These are phyloP conservation scores for Xylaria telfairii DNA, from an alignment of 495 filamentous ascomycete genomes.

Conservation along the genomic window DNA sequence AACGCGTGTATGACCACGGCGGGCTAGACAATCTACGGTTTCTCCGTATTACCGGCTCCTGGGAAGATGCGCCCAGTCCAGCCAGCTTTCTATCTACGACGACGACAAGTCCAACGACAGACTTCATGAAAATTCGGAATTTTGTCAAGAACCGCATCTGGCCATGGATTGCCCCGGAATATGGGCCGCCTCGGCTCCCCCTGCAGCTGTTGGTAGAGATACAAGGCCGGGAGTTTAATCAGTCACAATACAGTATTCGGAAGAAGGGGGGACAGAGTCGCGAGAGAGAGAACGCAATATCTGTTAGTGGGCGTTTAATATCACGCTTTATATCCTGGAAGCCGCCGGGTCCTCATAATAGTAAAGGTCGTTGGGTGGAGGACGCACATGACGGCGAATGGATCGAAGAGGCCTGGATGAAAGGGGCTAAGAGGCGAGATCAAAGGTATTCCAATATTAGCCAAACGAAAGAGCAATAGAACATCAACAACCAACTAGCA, in stretches of 20 bases:
- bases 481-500: not conserved
- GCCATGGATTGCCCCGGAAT: not conserved
- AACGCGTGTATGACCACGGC: not conserved
- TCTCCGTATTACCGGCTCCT: not conserved
- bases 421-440: not conserved
- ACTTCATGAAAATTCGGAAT: not conserved
- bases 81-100: not conserved
- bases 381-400: constrained; percentile 2
- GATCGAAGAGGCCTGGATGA: not conserved
- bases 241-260: not conserved
- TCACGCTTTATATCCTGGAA: not conserved
- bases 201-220: not conserved
- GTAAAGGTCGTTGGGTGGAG: not conserved
- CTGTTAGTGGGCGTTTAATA: not conserved
- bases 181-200: not conserved
- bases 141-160: not conserved
- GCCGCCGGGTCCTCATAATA: not conserved
- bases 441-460: not conserved
- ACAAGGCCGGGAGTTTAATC: not conserved
- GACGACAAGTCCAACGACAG: not conserved
- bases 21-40: not conserved
- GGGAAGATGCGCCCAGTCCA: not conserved
- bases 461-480: not conserved
- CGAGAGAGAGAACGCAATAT: not conserved
- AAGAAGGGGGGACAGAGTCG: not conserved